Base-by-base conservation (phyloP, 768 basidiomycete species). In the Hygrophorus pudorinus region DNA sequence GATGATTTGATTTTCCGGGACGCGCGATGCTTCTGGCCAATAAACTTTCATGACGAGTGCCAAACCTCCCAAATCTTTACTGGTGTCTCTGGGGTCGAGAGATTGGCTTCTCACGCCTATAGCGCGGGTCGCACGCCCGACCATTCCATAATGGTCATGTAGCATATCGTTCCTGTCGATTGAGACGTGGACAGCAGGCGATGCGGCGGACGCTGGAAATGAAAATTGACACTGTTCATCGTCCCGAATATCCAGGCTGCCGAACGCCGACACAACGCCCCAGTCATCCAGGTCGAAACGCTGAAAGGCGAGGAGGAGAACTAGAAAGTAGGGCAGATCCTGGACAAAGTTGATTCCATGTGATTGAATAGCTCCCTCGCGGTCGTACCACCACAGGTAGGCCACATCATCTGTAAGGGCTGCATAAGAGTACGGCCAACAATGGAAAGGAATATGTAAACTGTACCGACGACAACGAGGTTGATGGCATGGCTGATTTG, bases 381-480 rank as follows among this genome's bases (percentile, higher is more conserved):
- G 41, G 44, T 63, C 60, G 35, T 50, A 56, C 32, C 48, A 59
- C 50, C 54, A 61, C 24, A 58, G 36, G 21, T 51, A 59, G n/a
- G 55, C 27, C 37, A 47, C 20, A 14, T 56, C 50, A 41, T 59
- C 53, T 42, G 16, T 7, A 28, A 40, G 20, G n/a, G n/a, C n/a
- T n/a, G n/a, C n/a, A n/a, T n/a, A n/a, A n/a, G n/a, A n/a, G n/a
- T n/a, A n/a, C n/a, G n/a, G n/a, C n/a, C n/a, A n/a, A n/a, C n/a
- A n/a, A n/a, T n/a, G n/a, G n/a, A n/a, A n/a, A n/a, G n/a, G n/a
- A n/a, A n/a, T n/a, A n/a, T n/a, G n/a, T n/a, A n/a, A n/a, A n/a
- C n/a, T n/a, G n/a, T 28, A 38, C 47, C 47, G 7, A 48, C 32
- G 34, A 43, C 28, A 28, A 48, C 36, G 13, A 48, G 24, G 28